phyloP scores from a whole-genome alignment of 2,329 filamentous ascomycete genomes.

The Paramyrothecium sp. region DNA sequence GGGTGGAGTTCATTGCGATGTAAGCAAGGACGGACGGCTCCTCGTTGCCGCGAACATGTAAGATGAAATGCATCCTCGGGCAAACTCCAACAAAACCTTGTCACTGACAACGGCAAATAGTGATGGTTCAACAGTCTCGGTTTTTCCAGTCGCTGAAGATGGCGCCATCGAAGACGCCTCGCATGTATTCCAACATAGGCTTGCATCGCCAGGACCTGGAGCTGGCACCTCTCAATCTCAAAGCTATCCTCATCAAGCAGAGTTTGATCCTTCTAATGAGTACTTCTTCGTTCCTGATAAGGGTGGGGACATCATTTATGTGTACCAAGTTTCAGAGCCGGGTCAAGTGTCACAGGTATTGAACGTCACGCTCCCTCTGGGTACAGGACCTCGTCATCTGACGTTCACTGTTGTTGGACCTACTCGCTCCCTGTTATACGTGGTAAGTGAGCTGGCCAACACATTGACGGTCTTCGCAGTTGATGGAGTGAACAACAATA shows the following conservation, averaged over 20 bases:
- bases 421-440: neutral
- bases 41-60: neutral
- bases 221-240: neutral
- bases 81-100: neutral
- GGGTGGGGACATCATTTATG: neutral
- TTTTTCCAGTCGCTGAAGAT: neutral
- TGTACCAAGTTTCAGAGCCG: neutral
- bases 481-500: neutral
- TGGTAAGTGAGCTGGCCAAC: neutral
- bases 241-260: neutral
- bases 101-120: neutral
- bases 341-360: neutral
- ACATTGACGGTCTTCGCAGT: neutral
- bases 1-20: neutral
- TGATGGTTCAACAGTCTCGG: neutral
- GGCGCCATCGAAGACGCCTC: neutral
- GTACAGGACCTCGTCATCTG: neutral
- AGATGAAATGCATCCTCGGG: neutral
- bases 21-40: neutral
- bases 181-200: neutral
- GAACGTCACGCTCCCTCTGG: neutral
- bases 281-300: neutral
- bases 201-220: neutral
- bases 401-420: neutral
- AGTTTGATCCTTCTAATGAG: neutral